Base-by-base conservation (phyloP, 345 rosid genomes). In the Linum tenue region DNA sequence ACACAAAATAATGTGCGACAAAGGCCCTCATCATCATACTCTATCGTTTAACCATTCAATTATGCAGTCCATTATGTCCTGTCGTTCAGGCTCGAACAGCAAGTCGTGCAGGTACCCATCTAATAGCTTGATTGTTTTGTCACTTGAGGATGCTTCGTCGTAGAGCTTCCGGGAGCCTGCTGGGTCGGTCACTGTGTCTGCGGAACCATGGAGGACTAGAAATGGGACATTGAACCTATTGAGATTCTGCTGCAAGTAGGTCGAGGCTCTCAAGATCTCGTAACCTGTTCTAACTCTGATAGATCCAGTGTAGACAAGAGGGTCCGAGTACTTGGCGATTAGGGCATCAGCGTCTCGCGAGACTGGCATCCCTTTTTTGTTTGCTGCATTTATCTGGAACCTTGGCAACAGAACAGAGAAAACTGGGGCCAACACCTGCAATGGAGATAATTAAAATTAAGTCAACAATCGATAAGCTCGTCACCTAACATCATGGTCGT, bases 21-120 rank as follows among this genome's bases (percentile, higher is more conserved):
- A n/a, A n/a, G n/a, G n/a, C n/a, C n/a, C n/a, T n/a, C n/a, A n/a
- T n/a, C 31, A 53, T 64, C 70, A 78, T 59, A 77, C 80, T 68
- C 91, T 73, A 75, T 72, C 67, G 60, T 71, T 4, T 37, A 74
- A 56, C 77, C 77, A 74, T 5, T 62, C 70, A 50, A 66, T 74
- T 17, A 74, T 69, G 60, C 62, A 66, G 9, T 56, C 51, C 64
- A 40, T 10, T 4, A 74, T 69, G 2, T 65, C 70, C 16, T 69
- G 56, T 38, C 70, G 64, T 57, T 74, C 77, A 2, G 73, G 77
- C 40, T 74, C 77, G 10, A 74, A 69, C 2, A 74, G 61, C 7
- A 75, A 68, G 38, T 70, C 78, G 53, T 75, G 78, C 16, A 70
- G 67, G 4, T 50, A 62, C 11, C 78, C 78, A 35, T 66, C 62